Evolutionary conservation across 805 yeast genomes (phyloP), one percentile per base, ranked within the genome.

Genomic region (Saccharomycodes ludwigii): DNA sequence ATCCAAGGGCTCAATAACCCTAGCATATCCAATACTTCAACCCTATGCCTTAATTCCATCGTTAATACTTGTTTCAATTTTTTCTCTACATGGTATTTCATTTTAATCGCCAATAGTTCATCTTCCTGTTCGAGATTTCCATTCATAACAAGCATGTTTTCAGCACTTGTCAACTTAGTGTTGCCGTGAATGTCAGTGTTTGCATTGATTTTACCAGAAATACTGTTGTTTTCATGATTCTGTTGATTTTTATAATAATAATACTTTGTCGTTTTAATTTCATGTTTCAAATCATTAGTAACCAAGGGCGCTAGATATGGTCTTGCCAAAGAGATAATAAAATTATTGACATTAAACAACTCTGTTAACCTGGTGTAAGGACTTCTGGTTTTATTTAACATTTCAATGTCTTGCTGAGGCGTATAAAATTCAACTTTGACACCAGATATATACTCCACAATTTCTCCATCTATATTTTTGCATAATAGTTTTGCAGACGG

Each of bases 251-350:
- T 57, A 44, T 41, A 60, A 21, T 45, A 61, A 25, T 51, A 55
- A 32, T 55, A 55, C 43, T 48, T 43, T 34, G 63, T 41, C 35
- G 48, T 56, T 48, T 56, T 64, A 34, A 65, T 69, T 38, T 68
- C 70, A 48, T 84, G 91, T 47, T 77, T 78, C 46, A 83, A 65
- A 48, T 84, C 95, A 41, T 81, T 78, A 22, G 81, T 74, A 26
- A 91, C 68, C 35, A 88, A 61, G 1, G 97, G 96, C 0, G 95
- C 95, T 43, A 88, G 61, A 47, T 88, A 91, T 1, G 97, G 96
- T 39, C 96, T 67, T 6, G 97, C 95, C 41, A 88, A 63, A 14
- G 95, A 82, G 2, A 86, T 86, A 19, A 91, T 66, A 48, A 84
- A 88, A 54, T 86, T 93, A 54, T 91, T 91, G 16, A 91, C 97